Conservation (phyloP, 2,329 filamentous ascomycete genomes). For the Niveomyces coronatus region DNA sequence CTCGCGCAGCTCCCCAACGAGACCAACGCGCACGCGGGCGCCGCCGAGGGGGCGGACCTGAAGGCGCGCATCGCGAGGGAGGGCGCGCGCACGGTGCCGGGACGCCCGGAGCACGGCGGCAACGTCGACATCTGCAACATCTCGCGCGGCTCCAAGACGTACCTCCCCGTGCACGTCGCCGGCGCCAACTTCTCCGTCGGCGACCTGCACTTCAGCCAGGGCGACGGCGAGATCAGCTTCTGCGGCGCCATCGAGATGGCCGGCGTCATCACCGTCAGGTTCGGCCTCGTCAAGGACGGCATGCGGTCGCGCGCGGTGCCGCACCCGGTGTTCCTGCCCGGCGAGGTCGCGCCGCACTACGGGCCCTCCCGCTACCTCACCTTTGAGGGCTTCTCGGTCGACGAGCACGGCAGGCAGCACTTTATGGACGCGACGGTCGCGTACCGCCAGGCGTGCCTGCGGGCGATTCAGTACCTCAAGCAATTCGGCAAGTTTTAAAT, state of each 20-base stretch:
- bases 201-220: constrained; percentile 79
- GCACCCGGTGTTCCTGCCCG: constrained; percentile 75
- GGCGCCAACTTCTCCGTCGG: constrained; percentile 88
- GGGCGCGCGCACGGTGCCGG: constrained; percentile 76
- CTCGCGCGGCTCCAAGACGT: constrained; percentile 69
- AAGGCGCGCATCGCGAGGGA: constrained; percentile 62
- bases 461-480: constrained; percentile 29
- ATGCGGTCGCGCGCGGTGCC: constrained; percentile 66
- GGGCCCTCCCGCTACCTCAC: constrained; percentile 69
- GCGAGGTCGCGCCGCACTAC: constrained; percentile 81
- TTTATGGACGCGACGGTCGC: constrained; percentile 80
- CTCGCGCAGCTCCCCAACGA: constrained; percentile 72
- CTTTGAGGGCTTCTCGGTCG: constrained; percentile 85
- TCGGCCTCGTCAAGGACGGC: constrained; percentile 76
- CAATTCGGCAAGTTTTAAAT: constrained; percentile 24
- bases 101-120: constrained; percentile 76
- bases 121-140: constrained; percentile 92
- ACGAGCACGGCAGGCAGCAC: constrained; percentile 80
- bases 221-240: constrained; percentile 85
- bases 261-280: constrained; percentile 81
- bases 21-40: constrained; percentile 62
- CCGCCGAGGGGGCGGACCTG: constrained; percentile 43
- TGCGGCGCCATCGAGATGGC: constrained; percentile 92
- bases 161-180: constrained; percentile 74
- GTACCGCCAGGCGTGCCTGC: constrained; percentile 70